phyloP scores from a whole-genome alignment of 371 early-diverging fungal genomes.

The Basidiobolus heterosporus region DNA sequence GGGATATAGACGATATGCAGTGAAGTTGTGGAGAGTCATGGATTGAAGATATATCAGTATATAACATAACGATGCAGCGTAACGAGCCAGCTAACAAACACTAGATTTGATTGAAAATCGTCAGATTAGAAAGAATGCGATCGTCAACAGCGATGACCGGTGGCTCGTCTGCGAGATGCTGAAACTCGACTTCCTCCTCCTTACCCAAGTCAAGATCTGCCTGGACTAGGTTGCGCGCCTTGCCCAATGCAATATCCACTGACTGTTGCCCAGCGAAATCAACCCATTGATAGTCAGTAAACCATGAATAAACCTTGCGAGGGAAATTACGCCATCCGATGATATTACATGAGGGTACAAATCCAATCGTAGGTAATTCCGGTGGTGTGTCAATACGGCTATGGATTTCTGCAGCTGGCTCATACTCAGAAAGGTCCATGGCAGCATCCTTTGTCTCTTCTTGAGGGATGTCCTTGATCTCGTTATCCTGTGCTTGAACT shows the following conservation, averaged over 20 bases:
- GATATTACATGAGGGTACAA: constrained; percentile 43
- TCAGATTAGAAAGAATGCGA: too few relatives aligned
- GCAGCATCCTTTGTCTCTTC: too few relatives aligned
- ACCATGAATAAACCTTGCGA: constrained; percentile 35
- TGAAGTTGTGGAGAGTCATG: too few relatives aligned
- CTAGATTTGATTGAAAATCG: too few relatives aligned
- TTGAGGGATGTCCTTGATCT: too few relatives aligned
- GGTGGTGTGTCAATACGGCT: constrained; percentile 5
- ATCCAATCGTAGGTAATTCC: constrained; percentile 35
- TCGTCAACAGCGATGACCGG: too few relatives aligned
- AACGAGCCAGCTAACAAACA: too few relatives aligned
- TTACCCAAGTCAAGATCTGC: constrained; percentile 32
- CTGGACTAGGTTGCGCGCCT: constrained; percentile 24
- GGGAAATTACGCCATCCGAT: constrained; percentile 47
- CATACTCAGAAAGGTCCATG: too few relatives aligned
- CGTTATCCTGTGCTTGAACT: neutral
- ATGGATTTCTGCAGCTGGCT: neutral
- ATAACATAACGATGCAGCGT: too few relatives aligned
- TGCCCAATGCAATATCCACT: constrained; percentile 32
- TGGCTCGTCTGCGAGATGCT: constrained; percentile 8
- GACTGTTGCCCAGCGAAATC: constrained; percentile 32
- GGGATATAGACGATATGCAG: too few relatives aligned
- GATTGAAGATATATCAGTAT: too few relatives aligned
- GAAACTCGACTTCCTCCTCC: constrained; percentile 18
- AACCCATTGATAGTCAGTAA: constrained; percentile 35